A percentile compares a stretch with the other conserved stretches of the same genome.
phyloP scores from a whole-genome alignment of 371 early-diverging fungal species.

The Chytridium lagenaria region DNA sequence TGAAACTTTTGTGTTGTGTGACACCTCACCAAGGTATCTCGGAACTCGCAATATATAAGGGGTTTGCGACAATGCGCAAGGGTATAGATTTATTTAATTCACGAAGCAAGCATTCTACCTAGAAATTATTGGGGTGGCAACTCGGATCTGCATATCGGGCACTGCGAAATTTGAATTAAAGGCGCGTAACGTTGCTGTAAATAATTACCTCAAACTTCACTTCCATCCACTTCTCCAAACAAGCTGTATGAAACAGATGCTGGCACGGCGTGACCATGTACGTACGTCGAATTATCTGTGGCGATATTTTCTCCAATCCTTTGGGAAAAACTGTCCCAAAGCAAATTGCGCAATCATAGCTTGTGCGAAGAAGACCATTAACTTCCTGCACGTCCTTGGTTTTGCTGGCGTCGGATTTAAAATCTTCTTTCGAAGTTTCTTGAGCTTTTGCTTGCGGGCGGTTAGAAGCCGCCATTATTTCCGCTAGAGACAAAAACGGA shows the following conservation, averaged over 20 bases:
- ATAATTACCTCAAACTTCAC: constrained; percentile 69
- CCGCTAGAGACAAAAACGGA: too few relatives aligned
- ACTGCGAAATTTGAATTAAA: constrained; percentile 4
- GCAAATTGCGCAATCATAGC: constrained; percentile 75
- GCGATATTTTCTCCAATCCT: not conserved
- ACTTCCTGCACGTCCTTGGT: not conserved
- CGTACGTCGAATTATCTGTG: constrained; percentile 24
- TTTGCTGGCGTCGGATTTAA: not conserved
- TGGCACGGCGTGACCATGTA: constrained; percentile 88
- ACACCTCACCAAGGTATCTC: not conserved
- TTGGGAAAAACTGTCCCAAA: constrained; percentile 50
- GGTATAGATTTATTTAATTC: too few relatives aligned
- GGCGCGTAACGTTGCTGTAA: not conserved
- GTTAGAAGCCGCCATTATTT: not conserved
- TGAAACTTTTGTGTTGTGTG: not conserved
- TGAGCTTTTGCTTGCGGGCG: not conserved
- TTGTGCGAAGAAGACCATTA: not conserved
- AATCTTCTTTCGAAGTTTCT: not conserved
- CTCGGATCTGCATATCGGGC: constrained; percentile 32
- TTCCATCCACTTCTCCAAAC: constrained; percentile 79
- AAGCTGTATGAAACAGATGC: constrained; percentile 82
- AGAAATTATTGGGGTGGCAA: constrained; percentile 33
- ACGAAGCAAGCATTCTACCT: too few relatives aligned
- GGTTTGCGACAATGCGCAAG: too few relatives aligned
- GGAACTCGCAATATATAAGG: too few relatives aligned